These are phyloP conservation scores for Penicillium diatomitis DNA, from an alignment of 495 filamentous ascomycete genomes.

Conservation along the genomic window DNA sequence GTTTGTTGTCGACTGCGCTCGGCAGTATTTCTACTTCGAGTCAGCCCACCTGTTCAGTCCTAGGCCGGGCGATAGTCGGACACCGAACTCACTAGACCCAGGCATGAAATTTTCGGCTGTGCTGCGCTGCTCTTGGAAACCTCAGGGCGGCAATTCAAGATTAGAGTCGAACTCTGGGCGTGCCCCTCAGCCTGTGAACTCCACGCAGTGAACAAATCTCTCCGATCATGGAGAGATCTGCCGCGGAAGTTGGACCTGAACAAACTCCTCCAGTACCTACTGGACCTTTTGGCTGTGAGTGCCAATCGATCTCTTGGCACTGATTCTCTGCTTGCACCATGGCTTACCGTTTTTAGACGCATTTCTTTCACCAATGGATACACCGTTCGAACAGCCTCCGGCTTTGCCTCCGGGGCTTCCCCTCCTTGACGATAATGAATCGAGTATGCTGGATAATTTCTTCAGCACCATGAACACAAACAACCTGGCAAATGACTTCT, in stretches of 20 bases:
- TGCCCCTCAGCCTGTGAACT: neutral
- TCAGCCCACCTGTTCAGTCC: conserved; percentile 3
- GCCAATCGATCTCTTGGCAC: neutral
- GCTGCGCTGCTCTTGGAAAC: conserved; percentile 15
- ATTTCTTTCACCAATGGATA: conserved; percentile 40
- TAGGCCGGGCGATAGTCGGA: neutral
- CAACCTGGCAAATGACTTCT: conserved; percentile 43
- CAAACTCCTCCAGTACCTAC: conserved; percentile 24
- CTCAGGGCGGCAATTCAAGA: conserved; percentile 16
- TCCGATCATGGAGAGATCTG: conserved; percentile 26
- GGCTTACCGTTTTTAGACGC: conserved; percentile 23
- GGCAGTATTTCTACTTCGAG: neutral
- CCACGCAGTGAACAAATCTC: neutral
- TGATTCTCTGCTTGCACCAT: too few species aligned
- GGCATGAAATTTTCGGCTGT: conserved; percentile 25
- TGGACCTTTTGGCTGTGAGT: conserved; percentile 56
- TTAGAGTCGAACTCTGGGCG: neutral
- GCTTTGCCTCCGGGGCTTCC: conserved; percentile 50
- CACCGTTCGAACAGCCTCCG: conserved; percentile 47
- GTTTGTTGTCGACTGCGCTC: neutral
- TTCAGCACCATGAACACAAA: conserved; percentile 51
- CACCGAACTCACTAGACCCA: conserved; percentile 7
- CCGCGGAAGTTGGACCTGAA: conserved; percentile 20
- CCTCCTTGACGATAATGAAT: conserved; percentile 52
- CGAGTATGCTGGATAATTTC: conserved; percentile 51